Base-by-base conservation (phyloP, 164 flowering plant species). In the Malania oleifera region DNA sequence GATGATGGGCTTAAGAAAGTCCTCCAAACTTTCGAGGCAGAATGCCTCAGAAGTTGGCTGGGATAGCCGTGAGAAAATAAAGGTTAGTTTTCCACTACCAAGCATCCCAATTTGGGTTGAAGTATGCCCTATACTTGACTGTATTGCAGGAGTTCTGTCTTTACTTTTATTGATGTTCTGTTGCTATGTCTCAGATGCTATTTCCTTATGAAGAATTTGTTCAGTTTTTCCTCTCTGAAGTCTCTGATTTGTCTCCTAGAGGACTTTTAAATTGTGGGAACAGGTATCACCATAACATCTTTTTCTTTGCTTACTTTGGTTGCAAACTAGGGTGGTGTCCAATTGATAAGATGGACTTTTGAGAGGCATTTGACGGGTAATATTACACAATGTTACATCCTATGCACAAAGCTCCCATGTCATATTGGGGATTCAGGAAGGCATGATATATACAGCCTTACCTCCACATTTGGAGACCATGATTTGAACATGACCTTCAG, bases 191-290 rank as follows among this genome's bases (percentile, higher is more conserved):
- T 40, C 85, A 91, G 96, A 75, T 80, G 75, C 71, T 87, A 55
- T 88, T 91, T 66, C 88, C 97, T 23, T 91, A 84, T 70, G 97
- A 86, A 48, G 89, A 84, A 54, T 82, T 91, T 74, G 75, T 85
- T 38, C 78, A 70, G 71, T 75, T 73, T 49, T 91, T 80, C 60
- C 77, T 78, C 49, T 68, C 48, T 68, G 89, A 87, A 38, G 71
- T 60, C 50, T 71, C 63, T 68, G 76, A 79, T 61, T 51, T 89
- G 20, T 67, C 72, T 38, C 97, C 97, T 39, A 74, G 95, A 64
- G 96, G 97, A 34, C 91, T 91, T 64, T 29, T 84, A 54, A 91
- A 91, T 66, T 86, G 88, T 58, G 93, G 97, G 62, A 91, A 91
- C 80, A 91, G 97, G 97, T 91, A 73, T 10, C 19, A 7, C 26